Evolutionary conservation across 352 stramenopile species (phyloP).

Genomic region (Phytophthora brassicae): DNA sequence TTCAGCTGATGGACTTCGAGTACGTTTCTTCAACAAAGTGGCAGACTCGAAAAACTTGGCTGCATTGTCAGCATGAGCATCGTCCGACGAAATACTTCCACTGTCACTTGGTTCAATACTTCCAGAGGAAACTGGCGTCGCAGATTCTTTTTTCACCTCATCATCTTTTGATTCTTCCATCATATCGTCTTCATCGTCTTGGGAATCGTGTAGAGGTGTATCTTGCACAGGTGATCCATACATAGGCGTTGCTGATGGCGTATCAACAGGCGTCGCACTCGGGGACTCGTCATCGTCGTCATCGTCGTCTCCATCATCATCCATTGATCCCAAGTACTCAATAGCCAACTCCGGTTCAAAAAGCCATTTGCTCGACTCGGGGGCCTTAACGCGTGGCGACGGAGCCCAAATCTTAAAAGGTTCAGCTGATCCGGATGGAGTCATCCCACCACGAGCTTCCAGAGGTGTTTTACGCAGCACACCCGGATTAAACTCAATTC

Average conservation of each 20-base stretch:
- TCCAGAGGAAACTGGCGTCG: conserved; percentile 37
- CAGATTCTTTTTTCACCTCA: conserved; percentile 38
- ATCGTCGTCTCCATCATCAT: conserved; percentile 70
- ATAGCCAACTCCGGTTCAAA: conserved; percentile 77
- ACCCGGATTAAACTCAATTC: conserved; percentile 83
- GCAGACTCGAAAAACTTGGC: conserved; percentile 31
- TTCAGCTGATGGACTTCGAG: conserved; percentile 32
- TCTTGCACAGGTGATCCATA: conserved; percentile 65
- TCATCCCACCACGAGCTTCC: conserved; percentile 47
- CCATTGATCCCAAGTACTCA: conserved; percentile 80
- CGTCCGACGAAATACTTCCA: conserved; percentile 44
- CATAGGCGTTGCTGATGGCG: conserved; percentile 65
- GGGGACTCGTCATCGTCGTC: conserved; percentile 76
- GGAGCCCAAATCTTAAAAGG: conserved; percentile 84
- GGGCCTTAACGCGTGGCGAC: conserved; percentile 69
- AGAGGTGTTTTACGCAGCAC: conserved; percentile 77
- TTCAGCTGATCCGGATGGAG: conserved; percentile 37
- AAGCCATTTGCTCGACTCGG: conserved; percentile 82
- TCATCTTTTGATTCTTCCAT: conserved; percentile 43
- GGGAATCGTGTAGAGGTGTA: conserved; percentile 39
- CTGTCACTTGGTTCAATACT: conserved; percentile 54
- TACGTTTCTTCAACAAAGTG: conserved; percentile 61
- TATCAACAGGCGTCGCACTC: conserved; percentile 63
- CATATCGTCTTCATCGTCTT: conserved; percentile 39
- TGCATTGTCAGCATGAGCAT: conserved; percentile 29